These are phyloP conservation scores for Quercus bicolor DNA, from an alignment of 306 rosid genomes.

Conservation along the genomic window DNA sequence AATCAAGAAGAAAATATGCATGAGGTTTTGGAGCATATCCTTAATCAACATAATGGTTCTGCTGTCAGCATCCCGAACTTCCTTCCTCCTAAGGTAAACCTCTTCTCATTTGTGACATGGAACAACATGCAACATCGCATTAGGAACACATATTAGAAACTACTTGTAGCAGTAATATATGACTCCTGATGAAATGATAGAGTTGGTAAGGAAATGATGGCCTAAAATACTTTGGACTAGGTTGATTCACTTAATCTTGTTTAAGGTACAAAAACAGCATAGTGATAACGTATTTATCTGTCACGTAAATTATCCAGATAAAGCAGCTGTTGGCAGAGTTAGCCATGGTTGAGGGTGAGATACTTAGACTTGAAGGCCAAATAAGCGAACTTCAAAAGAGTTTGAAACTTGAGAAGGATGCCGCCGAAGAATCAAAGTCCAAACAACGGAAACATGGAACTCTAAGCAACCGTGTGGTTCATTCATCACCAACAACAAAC, in stretches of 20 bases:
- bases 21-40: slow-evolving; percentile 57
- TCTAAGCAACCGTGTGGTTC: slow-evolving; percentile 17
- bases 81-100: slow-evolving; percentile 76
- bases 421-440: slow-evolving; percentile 41
- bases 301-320: slow-evolving; percentile 41
- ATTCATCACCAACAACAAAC: slow-evolving; percentile 22
- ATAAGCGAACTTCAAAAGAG: slow-evolving; percentile 62
- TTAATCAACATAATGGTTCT: slow-evolving; percentile 40
- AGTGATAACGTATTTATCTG: background rate
- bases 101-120: background rate
- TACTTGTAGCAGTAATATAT: background rate
- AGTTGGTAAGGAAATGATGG: too few relatives aligned
- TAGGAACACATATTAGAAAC: background rate
- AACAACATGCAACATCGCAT: background rate
- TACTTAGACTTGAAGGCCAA: slow-evolving; percentile 65
- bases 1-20: slow-evolving; percentile 73
- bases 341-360: slow-evolving; percentile 73
- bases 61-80: slow-evolving; percentile 53
- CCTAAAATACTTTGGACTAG: background rate
- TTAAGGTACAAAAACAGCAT: background rate
- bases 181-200: background rate
- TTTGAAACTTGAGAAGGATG: slow-evolving; percentile 56
- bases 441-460: slow-evolving; percentile 37
- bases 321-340: slow-evolving; percentile 68
- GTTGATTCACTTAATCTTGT: background rate